phyloP scores from a whole-genome alignment of 2,329 filamentous ascomycete species.

The Lasiodiplodia citricola region DNA sequence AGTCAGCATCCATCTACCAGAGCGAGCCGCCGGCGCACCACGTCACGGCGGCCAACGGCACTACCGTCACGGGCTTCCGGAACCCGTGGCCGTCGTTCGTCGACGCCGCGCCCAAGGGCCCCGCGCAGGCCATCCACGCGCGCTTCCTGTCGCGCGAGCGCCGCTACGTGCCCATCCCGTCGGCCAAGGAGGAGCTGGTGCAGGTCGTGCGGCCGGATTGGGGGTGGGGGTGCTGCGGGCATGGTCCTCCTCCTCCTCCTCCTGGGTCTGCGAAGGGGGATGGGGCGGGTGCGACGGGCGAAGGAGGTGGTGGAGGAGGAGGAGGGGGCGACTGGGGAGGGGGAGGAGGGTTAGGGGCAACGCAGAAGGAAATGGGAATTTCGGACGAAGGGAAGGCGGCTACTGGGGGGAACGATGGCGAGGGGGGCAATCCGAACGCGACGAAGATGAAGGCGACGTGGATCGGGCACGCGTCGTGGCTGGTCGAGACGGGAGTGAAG shows the following conservation, averaged over 20 bases:
- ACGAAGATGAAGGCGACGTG: conserved; percentile 52
- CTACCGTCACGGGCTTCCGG: conserved; percentile 45
- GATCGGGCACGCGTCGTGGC: conserved; percentile 58
- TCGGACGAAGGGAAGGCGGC: conserved; percentile 38
- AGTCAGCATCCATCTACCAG: not conserved
- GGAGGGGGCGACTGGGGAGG: conserved; percentile 29
- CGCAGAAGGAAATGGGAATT: conserved; percentile 48
- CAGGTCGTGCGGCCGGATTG: conserved; percentile 49
- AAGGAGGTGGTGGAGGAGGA: not conserved
- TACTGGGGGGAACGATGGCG: not conserved
- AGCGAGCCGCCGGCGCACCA: conserved; percentile 9
- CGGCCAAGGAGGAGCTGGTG: conserved; percentile 48
- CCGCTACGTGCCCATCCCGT: conserved; percentile 55
- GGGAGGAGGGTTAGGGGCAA: conserved; percentile 34
- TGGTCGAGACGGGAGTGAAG: conserved; percentile 48
- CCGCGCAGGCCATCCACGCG: conserved; percentile 39
- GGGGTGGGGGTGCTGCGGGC: conserved; percentile 5
- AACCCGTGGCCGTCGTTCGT: conserved; percentile 57
- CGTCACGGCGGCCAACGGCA: conserved; percentile 34
- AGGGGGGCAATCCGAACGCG: not conserved
- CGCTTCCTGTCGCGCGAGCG: conserved; percentile 45
- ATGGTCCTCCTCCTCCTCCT: no score
- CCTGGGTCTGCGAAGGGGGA: no score
- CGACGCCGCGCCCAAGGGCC: conserved; percentile 29
- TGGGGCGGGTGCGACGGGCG: not conserved